These are phyloP conservation scores for Acacia concinna DNA, from an alignment of 331 rosid genomes.

Conservation along the genomic window DNA sequence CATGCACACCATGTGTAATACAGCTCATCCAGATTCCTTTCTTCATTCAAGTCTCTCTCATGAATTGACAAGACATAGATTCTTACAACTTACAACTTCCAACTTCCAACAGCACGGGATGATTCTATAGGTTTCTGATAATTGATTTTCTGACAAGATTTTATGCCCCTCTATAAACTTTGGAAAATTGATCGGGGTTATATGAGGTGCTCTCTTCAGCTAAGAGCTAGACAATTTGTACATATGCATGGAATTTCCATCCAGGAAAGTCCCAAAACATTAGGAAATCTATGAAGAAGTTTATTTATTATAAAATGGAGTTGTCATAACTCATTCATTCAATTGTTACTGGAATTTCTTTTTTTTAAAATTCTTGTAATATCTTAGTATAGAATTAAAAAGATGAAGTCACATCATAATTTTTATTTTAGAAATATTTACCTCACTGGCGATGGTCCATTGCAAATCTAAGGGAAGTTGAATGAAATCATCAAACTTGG, in stretches of 20 bases:
- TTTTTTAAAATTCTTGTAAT: background rate
- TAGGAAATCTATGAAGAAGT: too few species aligned
- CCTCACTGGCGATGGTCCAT: conserved; percentile 94
- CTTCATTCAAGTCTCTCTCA: background rate
- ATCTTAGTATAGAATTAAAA: background rate
- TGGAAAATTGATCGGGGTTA: background rate
- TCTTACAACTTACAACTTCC: background rate
- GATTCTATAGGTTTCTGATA: background rate
- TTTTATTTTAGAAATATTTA: conserved; percentile 31
- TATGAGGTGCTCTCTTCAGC: too few species aligned
- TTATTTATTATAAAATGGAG: too few species aligned
- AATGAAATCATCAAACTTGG: conserved; percentile 94
- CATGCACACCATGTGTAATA: background rate
- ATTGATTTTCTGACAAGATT: background rate
- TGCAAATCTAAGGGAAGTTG: conserved; percentile 96
- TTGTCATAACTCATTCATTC: too few species aligned
- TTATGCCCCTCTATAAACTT: background rate
- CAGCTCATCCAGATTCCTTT: background rate
- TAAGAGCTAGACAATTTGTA: too few species aligned
- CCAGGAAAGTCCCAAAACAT: too few species aligned
- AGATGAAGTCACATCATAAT: background rate
- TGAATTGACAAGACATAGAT: background rate
- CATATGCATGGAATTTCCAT: too few species aligned
- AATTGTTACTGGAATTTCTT: too few species aligned
- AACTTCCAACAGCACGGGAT: background rate